A percentile compares a stretch with the other conserved stretches of the same genome.
These are phyloP conservation scores for Teratosphaeria viscida DNA, from an alignment of 2,329 filamentous ascomycete genomes.

Conservation along the genomic window DNA sequence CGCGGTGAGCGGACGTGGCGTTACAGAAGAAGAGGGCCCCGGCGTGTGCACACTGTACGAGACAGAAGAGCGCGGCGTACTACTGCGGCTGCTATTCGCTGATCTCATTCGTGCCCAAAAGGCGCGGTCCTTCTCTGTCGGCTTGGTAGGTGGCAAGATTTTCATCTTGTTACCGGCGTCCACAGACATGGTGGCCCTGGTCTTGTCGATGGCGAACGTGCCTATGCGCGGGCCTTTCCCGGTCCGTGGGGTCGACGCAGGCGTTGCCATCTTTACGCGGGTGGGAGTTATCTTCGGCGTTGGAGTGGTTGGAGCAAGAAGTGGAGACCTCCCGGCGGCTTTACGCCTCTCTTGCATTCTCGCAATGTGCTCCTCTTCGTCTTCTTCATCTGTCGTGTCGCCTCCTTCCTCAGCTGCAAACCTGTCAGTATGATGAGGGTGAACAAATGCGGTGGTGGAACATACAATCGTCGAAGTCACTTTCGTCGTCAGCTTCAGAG, in stretches of 20 bases:
- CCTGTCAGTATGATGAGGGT: constrained; percentile 15
- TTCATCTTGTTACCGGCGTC: constrained; percentile 11
- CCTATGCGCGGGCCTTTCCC: constrained; percentile 14
- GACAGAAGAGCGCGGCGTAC: constrained; percentile 20
- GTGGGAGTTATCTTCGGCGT: constrained; percentile 1
- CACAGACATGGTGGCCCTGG: constrained; percentile 12
- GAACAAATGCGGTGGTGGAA: constrained; percentile 4
- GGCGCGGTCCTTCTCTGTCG: constrained; percentile 14
- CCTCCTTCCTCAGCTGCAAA: constrained; percentile 25
- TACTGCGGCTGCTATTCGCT: constrained; percentile 18
- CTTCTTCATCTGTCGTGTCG: constrained; percentile 27
- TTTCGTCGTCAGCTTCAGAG: constrained; percentile 15
- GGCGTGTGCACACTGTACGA: constrained; percentile 13
- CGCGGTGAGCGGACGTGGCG: constrained; percentile 21
- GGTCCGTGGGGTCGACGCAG: constrained; percentile 5
- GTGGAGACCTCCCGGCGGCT: constrained; percentile 8
- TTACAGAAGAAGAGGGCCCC: neutral
- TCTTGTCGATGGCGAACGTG: constrained; percentile 19
- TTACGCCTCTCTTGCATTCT: constrained; percentile 12
- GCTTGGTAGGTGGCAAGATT: constrained; percentile 11
- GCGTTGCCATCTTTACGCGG: neutral
- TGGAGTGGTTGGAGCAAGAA: constrained; percentile 13
- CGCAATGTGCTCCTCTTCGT: constrained; percentile 16
- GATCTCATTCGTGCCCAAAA: constrained; percentile 23
- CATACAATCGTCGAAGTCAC: constrained; percentile 23